Evolutionary conservation across 345 rosid genomes (phyloP), one percentile per base, ranked within the genome.

Genomic region (Euphorbia peplus): DNA sequence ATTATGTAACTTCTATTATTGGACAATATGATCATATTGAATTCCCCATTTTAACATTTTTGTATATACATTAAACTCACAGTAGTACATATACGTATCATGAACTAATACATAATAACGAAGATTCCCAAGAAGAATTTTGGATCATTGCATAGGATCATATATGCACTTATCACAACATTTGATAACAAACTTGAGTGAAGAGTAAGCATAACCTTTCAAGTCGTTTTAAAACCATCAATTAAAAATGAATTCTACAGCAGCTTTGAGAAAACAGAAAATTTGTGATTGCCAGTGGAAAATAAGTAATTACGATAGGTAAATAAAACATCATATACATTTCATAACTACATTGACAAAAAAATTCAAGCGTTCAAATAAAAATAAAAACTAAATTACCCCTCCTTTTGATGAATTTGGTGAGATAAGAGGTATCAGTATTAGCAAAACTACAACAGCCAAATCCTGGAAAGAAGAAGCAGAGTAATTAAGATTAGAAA

Each of bases 391-490:
- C 41, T 30, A 65, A 60, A 62, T 87, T 90, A 95, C 97, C 97
- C 99, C 99, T 89, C 99, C 99, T 85, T 89, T 95, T 41, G 97
- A 89, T 67, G 99, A 95, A 84, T 86, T 95, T 68, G 99, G 97
- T 67, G 97, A 95, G 68, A 95, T 83, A 77, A 95, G 99, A 76
- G 99, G 97, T 79, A 95, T 95, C 71, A 95, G 95, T 75, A 95
- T 95, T 62, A 95, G 90, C 84, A 95, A 76, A 65, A 91, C 99
- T 72, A 91, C 96, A 68, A 91, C 99, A 69, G 99, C 99, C 84
- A 95, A 83, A 83, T 95, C 99, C 97, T 95, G 95, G 14, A 80
- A 75, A 75, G 55, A 53, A 62, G 47, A 42, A 65, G 68, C 68
- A 62, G 29, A 35, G 16, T 18, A 64, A 57, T 48, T 62, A 64